Evolutionary conservation across 495 filamentous ascomycete species (phyloP).

Genomic region (Penicillium parvum): DNA sequence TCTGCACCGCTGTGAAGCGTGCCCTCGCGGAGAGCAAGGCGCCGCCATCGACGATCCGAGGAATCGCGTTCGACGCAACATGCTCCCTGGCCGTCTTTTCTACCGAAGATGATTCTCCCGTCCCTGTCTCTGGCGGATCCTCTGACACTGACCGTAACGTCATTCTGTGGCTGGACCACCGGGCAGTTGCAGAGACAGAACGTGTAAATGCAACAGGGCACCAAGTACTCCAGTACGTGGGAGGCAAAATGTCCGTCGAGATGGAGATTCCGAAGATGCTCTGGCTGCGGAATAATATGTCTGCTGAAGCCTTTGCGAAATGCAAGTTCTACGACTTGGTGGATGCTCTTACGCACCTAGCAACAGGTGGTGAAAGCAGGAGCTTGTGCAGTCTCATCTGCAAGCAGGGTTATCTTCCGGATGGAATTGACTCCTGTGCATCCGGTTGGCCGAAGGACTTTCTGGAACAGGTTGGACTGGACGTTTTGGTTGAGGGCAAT

Average conservation of each 20-base stretch:
- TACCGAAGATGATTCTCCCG: slow-evolving; percentile 72
- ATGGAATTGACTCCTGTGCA: slow-evolving; percentile 82
- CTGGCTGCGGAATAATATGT: slow-evolving; percentile 91
- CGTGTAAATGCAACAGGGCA: slow-evolving; percentile 81
- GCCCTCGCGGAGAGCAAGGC: slow-evolving; percentile 65
- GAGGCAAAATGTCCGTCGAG: slow-evolving; percentile 87
- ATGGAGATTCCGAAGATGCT: slow-evolving; percentile 93
- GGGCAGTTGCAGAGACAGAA: slow-evolving; percentile 72
- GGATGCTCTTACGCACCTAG: slow-evolving; percentile 79
- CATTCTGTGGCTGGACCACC: slow-evolving; percentile 80
- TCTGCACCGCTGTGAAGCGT: slow-evolving; percentile 66
- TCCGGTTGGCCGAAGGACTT: slow-evolving; percentile 93
- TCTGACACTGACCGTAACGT: slow-evolving; percentile 77
- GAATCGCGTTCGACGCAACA: slow-evolving; percentile 86
- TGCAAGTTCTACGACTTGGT: slow-evolving; percentile 89
- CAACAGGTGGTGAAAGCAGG: slow-evolving; percentile 77
- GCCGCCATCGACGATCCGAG: slow-evolving; percentile 58
- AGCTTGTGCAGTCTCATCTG: slow-evolving; percentile 83
- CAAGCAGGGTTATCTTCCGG: slow-evolving; percentile 84
- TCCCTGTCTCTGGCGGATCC: slow-evolving; percentile 71
- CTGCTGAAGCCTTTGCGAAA: slow-evolving; percentile 66
- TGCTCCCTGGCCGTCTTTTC: slow-evolving; percentile 85
- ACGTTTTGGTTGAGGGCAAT: neutral
- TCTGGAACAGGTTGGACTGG: slow-evolving; percentile 27
- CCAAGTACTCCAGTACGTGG: slow-evolving; percentile 79